Percentiles rank a stretch among this genome's conserved stretches.
These are phyloP conservation scores for Marsdenia floribunda DNA, from an alignment of 257 asterid genomes.

Conservation along the genomic window DNA sequence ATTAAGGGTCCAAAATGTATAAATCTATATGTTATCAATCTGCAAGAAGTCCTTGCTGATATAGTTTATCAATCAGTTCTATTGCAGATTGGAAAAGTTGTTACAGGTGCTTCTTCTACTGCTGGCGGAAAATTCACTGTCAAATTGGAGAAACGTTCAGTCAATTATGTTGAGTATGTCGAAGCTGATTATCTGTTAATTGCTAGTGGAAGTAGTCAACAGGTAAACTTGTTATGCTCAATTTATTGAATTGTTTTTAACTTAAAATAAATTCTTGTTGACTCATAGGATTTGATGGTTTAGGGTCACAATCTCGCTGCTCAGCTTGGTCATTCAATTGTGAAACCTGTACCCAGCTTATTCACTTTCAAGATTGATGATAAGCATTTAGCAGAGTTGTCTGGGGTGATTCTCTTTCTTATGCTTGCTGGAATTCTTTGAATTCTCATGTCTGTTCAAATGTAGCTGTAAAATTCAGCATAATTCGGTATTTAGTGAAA, in stretches of 20 bases:
- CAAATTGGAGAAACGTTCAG: conserved; percentile 67
- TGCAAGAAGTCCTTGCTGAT: conserved; percentile 26
- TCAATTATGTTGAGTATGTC: conserved; percentile 47
- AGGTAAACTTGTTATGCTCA: conserved; percentile 40
- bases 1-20: too few relatives aligned
- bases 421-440: conserved; percentile 1
- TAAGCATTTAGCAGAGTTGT: conserved; percentile 60
- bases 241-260: conserved; percentile 14
- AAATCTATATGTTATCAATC: too few relatives aligned
- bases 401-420: conserved; percentile 68
- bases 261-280: conserved; percentile 3
- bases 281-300: conserved; percentile 17
- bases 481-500: neutral
- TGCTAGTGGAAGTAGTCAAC: conserved; percentile 91
- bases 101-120: conserved; percentile 56
- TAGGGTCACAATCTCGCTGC: conserved; percentile 85
- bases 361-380: conserved; percentile 92
- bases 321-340: conserved; percentile 80
- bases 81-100: conserved; percentile 75
- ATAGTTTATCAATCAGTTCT: conserved; percentile 42
- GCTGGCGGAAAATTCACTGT: conserved; percentile 50
- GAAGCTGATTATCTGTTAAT: conserved; percentile 72
- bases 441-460: neutral
- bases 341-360: conserved; percentile 92
- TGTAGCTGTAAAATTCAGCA: neutral